Percentiles rank a stretch among this genome's conserved stretches.
phyloP scores from a whole-genome alignment of 2,329 filamentous ascomycete genomes.

The Talaromyces sp. region DNA sequence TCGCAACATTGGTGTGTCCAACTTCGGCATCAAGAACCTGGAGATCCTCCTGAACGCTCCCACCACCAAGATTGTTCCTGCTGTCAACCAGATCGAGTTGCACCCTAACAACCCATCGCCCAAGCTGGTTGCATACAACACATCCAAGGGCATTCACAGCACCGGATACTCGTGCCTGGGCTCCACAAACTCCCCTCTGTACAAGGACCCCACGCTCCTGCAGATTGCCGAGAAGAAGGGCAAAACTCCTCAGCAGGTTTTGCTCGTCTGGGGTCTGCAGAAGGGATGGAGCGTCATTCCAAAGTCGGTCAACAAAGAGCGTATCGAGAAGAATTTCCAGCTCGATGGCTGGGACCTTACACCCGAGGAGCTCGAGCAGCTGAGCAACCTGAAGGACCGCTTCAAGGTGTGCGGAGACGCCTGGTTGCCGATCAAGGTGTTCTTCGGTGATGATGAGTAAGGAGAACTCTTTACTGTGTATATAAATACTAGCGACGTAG shows the following conservation, averaged over 20 bases:
- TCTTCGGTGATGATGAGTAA: conserved; percentile 78
- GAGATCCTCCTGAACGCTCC: conserved; percentile 66
- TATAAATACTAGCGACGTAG: background rate
- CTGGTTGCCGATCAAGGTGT: conserved; percentile 69
- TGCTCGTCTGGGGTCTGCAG: conserved; percentile 68
- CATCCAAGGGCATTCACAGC: conserved; percentile 48
- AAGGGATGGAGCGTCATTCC: conserved; percentile 80
- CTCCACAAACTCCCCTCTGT: conserved; percentile 49
- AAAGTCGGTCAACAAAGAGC: conserved; percentile 68
- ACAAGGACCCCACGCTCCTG: conserved; percentile 48
- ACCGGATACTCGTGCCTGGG: conserved; percentile 53
- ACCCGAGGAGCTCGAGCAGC: conserved; percentile 62
- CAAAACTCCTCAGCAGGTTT: conserved; percentile 50
- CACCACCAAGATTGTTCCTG: conserved; percentile 51
- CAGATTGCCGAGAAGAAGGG: conserved; percentile 51
- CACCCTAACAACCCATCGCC: conserved; percentile 67
- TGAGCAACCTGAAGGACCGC: conserved; percentile 63
- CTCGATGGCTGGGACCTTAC: conserved; percentile 69
- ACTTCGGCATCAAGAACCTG: conserved; percentile 75
- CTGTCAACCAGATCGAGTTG: conserved; percentile 49
- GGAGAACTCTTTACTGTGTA: background rate
- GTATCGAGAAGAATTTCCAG: conserved; percentile 72
- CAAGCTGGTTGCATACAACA: conserved; percentile 46
- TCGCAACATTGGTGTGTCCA: conserved; percentile 77
- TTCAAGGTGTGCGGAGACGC: conserved; percentile 77